phyloP scores from a whole-genome alignment of 2,329 filamentous ascomycete species.

The Tolypocladium endophyticum region DNA sequence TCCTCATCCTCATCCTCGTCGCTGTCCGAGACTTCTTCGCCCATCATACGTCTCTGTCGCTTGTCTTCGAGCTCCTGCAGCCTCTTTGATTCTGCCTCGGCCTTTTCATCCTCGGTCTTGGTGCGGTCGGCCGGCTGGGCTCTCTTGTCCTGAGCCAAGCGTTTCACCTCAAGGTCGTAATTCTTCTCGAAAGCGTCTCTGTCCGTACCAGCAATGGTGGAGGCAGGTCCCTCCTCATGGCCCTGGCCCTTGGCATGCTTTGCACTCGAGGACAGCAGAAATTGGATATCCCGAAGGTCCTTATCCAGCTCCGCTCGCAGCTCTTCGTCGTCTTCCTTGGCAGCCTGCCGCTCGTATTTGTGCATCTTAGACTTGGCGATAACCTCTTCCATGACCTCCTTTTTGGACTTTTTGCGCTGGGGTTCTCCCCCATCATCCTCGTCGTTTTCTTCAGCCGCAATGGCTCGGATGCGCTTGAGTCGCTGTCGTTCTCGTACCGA shows the following conservation, averaged over 20 bases:
- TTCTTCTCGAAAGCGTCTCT: slow-evolving; percentile 67
- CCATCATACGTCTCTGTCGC: slow-evolving; percentile 76
- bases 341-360: slow-evolving; percentile 87
- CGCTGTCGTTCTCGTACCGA: slow-evolving; percentile 42
- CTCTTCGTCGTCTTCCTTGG: slow-evolving; percentile 89
- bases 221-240: slow-evolving; percentile 10
- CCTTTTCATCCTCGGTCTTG: slow-evolving; percentile 82
- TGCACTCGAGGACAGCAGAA: slow-evolving; percentile 48
- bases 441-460: slow-evolving; percentile 32
- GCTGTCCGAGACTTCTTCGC: slow-evolving; percentile 60
- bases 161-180: slow-evolving; percentile 75
- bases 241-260: slow-evolving; percentile 25
- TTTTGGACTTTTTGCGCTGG: slow-evolving; percentile 85
- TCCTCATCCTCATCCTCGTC: slow-evolving; percentile 42
- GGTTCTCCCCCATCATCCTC: slow-evolving; percentile 48
- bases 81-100: slow-evolving; percentile 63
- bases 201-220: slow-evolving; percentile 41
- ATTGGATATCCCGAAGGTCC: slow-evolving; percentile 66
- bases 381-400: slow-evolving; percentile 95
- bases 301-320: slow-evolving; percentile 75
- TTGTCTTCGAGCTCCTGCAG: slow-evolving; percentile 76
- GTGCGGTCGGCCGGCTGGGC: slow-evolving; percentile 79
- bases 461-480: slow-evolving; percentile 44
- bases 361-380: slow-evolving; percentile 94
- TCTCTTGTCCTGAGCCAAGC: slow-evolving; percentile 74